phyloP scores from a whole-genome alignment of 78 protist genomes.

The Chrysochromulina parva region DNA sequence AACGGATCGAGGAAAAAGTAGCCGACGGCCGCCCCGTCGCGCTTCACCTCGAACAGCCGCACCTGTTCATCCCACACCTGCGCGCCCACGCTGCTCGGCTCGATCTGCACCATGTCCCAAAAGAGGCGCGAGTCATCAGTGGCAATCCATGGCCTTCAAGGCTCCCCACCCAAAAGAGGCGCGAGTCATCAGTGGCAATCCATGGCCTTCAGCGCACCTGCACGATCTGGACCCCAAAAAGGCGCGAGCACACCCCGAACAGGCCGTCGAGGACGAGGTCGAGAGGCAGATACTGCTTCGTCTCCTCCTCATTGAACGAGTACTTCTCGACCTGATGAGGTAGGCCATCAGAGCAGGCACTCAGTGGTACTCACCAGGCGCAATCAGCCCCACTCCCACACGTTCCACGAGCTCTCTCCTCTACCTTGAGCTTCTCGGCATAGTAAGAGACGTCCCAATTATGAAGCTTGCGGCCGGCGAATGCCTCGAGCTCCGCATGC shows the following conservation, averaged over 20 bases:
- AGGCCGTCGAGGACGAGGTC: slow-evolving; percentile 42
- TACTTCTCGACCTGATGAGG: too few relatives aligned
- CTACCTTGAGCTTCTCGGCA: background rate
- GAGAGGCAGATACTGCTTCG: slow-evolving; percentile 48
- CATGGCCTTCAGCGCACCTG: slow-evolving; percentile 41
- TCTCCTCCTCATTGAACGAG: background rate
- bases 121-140: too few relatives aligned
- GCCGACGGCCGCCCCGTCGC: background rate
- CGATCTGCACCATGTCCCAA: too few relatives aligned
- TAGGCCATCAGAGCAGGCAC: too few relatives aligned
- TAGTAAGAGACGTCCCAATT: slow-evolving; percentile 38
- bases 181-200: background rate
- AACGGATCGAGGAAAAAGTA: too few relatives aligned
- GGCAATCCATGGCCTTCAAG: slow-evolving; percentile 1
- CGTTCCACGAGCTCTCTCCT: background rate
- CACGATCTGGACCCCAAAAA: background rate
- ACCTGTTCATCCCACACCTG: background rate
- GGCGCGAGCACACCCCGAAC: slow-evolving; percentile 10
- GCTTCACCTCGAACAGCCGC: slow-evolving; percentile 36
- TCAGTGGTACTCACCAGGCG: too few relatives aligned
- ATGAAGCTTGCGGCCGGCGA: background rate
- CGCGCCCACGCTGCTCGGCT: background rate
- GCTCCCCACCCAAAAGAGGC: background rate
- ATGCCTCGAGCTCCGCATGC: background rate
- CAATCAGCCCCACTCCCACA: background rate